Base-by-base conservation (phyloP, 2,329 filamentous ascomycete species). In the Cytospora leucostoma region DNA sequence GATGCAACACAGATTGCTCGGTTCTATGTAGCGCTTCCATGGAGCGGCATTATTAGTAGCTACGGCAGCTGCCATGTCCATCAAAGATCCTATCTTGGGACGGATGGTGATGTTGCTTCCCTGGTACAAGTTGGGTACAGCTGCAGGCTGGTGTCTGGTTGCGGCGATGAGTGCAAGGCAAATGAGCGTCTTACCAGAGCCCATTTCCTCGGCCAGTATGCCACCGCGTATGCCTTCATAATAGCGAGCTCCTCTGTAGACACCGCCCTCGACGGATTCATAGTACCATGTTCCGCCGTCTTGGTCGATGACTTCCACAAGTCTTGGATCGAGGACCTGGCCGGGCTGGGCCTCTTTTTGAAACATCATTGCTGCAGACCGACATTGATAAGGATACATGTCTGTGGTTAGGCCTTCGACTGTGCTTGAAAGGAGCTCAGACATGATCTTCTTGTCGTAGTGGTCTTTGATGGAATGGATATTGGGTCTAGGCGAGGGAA, bases 171-270 rank as follows among this genome's bases (percentile, higher is more conserved):
- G 77, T 7, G 89, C 82, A 19, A 98, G 77, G 67, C 90, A 94
- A 12, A 97, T 96, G 33, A 97, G 76, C 0, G 94, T 97, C 77
- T 97, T 98, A 0, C 94, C 93, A 0, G 84, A 78, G 7, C 89
- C 89, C 90, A 93, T 93, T 67, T 91, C 88, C 71, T 95, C 91
- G 0, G 90, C 90, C 15, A 93, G 77, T 15, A 94, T 89, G 3
- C 93, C 94, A 38, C 93, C 93, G 63, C 83, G 82, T 6, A 88
- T 84, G 33, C 86, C 83, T 52, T 95, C 92, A 68, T 94, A 97
- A 64, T 85, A 84, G 2, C 84, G 82, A 12, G 90, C 88, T n/a
- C 89, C 84, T 40, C 80, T 80, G 0, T 91, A 73, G 55, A 92
- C 82, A 0, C 80, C 79, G 0, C 86, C 84, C 17, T 85, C 82